Base-by-base conservation (phyloP, 164 flowering plant genomes). In the Stephania yunnanensis region DNA sequence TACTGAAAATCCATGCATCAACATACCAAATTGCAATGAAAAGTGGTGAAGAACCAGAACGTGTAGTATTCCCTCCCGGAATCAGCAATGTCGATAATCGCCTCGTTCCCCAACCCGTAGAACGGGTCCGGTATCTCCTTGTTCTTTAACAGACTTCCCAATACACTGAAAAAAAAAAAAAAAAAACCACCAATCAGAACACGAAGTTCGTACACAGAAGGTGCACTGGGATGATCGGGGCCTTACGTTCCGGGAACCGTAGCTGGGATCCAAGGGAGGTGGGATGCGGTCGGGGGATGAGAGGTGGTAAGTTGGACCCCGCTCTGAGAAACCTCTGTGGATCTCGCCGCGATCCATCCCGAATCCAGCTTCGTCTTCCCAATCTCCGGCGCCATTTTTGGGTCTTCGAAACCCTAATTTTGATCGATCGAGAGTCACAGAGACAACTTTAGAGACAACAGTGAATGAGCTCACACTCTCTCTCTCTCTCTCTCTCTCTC, bases 61-160 rank as follows among this genome's bases (percentile, higher is more conserved):
- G 99, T 96, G 78, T 96, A 96, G 71, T 90, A 81, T 69, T 94
- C 97, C 83, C 97, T 88, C 66, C 99, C 99, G 25, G 97, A 92
- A 80, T 93, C 95, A 77, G 90, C 97, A 80, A 96, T 96, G 76
- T 96, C 99, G 5, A 92, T 65, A 79, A 96, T 96, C 2, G 90
- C 73, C 83, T 93, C 94, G 72, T 96, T 93, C 74, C 86, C 81
- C 81, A 96, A 75, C 2, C 99, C 99, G 74, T 92, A 93, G 78
- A 96, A 96, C 45, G 99, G 99, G 84, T 96, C 98, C 25, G 99
- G 95, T 29, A 96, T 86, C 31, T 80, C 82, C 30, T 96, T 89
- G 85, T 92, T 96, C 88, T 89, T 91, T 64, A 93, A 77, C 69
- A 95, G 86, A 36, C 98, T 92, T 48, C 88, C 96, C 87, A 95